Base-by-base conservation (phyloP, 2,329 filamentous ascomycete species). In the Ophiostoma sp. region DNA sequence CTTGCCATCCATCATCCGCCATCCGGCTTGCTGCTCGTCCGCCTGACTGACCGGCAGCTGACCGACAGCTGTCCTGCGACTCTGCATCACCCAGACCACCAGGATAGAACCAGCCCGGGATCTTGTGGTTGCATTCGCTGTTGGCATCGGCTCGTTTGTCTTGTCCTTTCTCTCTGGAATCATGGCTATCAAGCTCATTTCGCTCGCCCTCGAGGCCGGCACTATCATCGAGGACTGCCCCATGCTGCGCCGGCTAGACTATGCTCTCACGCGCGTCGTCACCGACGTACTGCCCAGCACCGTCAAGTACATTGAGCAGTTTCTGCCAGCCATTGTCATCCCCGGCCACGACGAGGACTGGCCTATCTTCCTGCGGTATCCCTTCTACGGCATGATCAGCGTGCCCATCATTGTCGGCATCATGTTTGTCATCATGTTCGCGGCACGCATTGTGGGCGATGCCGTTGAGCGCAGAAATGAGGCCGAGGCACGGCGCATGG, bases 321-420 rank as follows among this genome's bases (percentile, higher is more conserved):
- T 65, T n/a, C 35, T 64, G 57, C 67, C 69, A 15, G 52, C 27
- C n/a, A 71, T 71, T 31, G 31, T 71, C 1, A 23, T 48, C 23
- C 39, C 54, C 54, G 52, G 64, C 31, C 27, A 39, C 17, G 52
- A 67, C 41, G 41, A 65, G 27, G 57, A 36, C 27, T 54, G 41
- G 68, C 41, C 70, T 2, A 20, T 36, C 3, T 60, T 48, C 20
- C 23, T 57, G 35, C 65, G 64, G 10, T 70, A 70, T n/a, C 68
- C 70, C 20, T 60, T 68, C 48, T 69, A 68, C 48, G 70, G 70
- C 60, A 60, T 70, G 57, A 62, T 71, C 48, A 15, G 69, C 15
- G 66, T 68, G 57, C 65, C 68, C 4, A 15, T 31, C 8, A 17
- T 70, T n/a, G 36, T 54, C 20, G n/a, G 23, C 10, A 8, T 67